phyloP scores from a whole-genome alignment of 805 yeast genomes.

The Schizosaccharomyces osmophilus region DNA sequence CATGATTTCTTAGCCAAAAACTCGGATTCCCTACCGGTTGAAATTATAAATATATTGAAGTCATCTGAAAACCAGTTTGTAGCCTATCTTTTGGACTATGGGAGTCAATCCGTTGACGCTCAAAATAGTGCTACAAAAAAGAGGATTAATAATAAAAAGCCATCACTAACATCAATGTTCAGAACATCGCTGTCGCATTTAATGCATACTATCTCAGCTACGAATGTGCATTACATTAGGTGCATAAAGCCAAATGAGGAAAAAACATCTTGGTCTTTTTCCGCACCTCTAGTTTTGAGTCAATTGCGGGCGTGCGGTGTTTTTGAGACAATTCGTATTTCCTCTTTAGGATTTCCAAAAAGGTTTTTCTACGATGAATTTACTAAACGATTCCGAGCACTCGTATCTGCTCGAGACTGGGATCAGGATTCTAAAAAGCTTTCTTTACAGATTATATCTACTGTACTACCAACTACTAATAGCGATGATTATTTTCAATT shows the following conservation, averaged over 20 bases:
- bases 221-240: constrained; percentile 88
- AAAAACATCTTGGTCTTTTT: constrained; percentile 88
- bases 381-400: constrained; percentile 65
- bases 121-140: constrained; percentile 10
- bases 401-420: constrained; percentile 51
- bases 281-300: constrained; percentile 78
- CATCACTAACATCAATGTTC: constrained; percentile 85
- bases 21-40: constrained; percentile 91
- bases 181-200: constrained; percentile 76
- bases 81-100: constrained; percentile 34
- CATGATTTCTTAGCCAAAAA: constrained; percentile 93
- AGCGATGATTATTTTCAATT: constrained; percentile 53
- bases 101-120: constrained; percentile 20
- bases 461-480: constrained; percentile 24
- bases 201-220: constrained; percentile 77
- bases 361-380: constrained; percentile 88
- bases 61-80: constrained; percentile 47
- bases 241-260: constrained; percentile 92
- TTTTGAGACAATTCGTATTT: constrained; percentile 79
- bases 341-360: constrained; percentile 95
- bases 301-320: constrained; percentile 98
- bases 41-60: constrained; percentile 64
- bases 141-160: constrained; percentile 28
- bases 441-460: constrained; percentile 37
- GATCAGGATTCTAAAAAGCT: constrained; percentile 16